Evolutionary conservation across 2,329 filamentous ascomycete species (phyloP), one percentile per base, ranked within the genome.

Genomic region (Neonectria magnoliae): DNA sequence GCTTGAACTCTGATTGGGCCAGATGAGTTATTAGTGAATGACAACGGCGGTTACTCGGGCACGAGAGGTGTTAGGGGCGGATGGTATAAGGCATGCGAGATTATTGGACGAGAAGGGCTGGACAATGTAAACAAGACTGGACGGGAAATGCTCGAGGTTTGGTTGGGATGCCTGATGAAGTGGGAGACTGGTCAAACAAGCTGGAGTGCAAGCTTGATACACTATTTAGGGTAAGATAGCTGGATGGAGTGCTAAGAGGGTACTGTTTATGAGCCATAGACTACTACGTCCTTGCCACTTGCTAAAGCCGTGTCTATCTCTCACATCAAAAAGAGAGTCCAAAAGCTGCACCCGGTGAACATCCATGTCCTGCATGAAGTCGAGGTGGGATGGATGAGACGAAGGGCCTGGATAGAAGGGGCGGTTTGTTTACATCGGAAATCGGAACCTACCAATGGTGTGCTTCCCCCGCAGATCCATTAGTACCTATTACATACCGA

Each of bases 351-450:
- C 25, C 13, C 14, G 33, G 33, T 14, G 36, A 6, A 6, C 36
- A 18, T 18, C 25, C 5, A 25, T 5, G 16, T 27, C 13, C 25
- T 50, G 7, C 20, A 36, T 44, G 20, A 29, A 27, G 20, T 25
- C 20, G 31, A 38, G n/a, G 29, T 25, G 31, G 50, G 29, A 16
- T 31, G 31, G 27, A 38, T 13, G 31, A 13, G 31, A 33, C 11
- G 38, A 25, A 50, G 47, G 58, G 58, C 38, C n/a, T n/a, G n/a
- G n/a, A n/a, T n/a, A n/a, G n/a, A n/a, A 25, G 57, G 47, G 58
- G 58, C 38, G 44, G 51, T 61, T 61, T 59, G 57, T 59, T 59
- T 59, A 59, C 57, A 33, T 53, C 52, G 38, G 57, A 22, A 13
- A 31, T 6, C 8, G 29, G 11, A 44, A 8, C 31, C 20, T 16